These are phyloP conservation scores for Ceratocystis variospora DNA, from an alignment of 2,329 filamentous ascomycete species.

Conservation along the genomic window DNA sequence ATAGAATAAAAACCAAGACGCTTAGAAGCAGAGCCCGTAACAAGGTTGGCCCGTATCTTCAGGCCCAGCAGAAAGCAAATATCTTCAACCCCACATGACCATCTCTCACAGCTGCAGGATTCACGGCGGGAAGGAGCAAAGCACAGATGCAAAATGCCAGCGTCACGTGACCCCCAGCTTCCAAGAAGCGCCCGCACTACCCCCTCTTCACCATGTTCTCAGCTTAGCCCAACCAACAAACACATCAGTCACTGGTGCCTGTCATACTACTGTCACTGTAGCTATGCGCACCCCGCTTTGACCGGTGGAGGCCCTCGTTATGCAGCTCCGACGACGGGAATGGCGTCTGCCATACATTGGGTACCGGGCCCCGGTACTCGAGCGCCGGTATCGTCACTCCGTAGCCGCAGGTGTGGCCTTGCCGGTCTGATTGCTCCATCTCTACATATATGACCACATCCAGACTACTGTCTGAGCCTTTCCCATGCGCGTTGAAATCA, in stretches of 20 bases:
- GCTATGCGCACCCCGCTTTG: background rate
- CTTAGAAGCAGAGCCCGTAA: no score
- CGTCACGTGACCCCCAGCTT: background rate
- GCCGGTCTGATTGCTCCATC: slow-evolving; percentile 65
- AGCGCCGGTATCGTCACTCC: slow-evolving; percentile 73
- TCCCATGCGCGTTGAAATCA: slow-evolving; percentile 38
- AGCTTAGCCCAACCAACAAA: background rate
- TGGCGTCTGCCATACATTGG: slow-evolving; percentile 18
- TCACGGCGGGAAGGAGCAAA: background rate
- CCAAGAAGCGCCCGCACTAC: background rate
- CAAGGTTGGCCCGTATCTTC: background rate
- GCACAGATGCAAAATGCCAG: background rate
- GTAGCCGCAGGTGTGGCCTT: slow-evolving; percentile 70
- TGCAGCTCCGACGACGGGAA: slow-evolving; percentile 17
- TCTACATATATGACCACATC: slow-evolving; percentile 82
- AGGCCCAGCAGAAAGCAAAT: background rate
- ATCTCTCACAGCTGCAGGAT: background rate
- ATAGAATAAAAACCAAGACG: no score
- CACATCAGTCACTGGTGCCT: background rate
- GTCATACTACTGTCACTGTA: background rate
- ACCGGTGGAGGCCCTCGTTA: slow-evolving; percentile 16
- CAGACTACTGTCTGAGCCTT: slow-evolving; percentile 46
- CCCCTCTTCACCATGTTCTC: background rate
- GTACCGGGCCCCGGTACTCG: slow-evolving; percentile 25
- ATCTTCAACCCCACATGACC: background rate